Evolutionary conservation across 805 yeast genomes (phyloP), one percentile per base, ranked within the genome.

Genomic region (Barnettozyma vustinii): DNA sequence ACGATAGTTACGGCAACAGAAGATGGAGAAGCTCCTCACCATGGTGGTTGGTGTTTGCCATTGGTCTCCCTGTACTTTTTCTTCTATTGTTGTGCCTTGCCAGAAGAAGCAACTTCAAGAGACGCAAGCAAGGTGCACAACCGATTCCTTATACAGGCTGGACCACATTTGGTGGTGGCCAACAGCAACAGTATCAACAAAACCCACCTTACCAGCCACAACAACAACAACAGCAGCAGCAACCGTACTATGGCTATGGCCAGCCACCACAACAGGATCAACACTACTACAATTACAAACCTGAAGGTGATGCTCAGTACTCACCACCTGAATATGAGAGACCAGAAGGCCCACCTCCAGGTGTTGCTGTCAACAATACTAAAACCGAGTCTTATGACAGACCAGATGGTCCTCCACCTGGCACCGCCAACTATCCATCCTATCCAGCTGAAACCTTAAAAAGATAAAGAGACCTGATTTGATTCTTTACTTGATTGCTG

Each of bases 61-160:
- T 57, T 18, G 42, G 52, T 37, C 27, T 56, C 20, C 56, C 57
- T 5, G 13, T 54, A 3, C 5, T 37, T 43, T 15, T 40, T 35
- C 21, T 45, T 36, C 16, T 33, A 32, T 27, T 36, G 36, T 37
- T 47, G 12, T 19, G 48, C 26, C 16, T 49, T 20, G 25, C 40
- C 2, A 50, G 61, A 50, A 52, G 55, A 48, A 37, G 55, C 21
- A 57, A 57, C 46, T 9, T 46, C 15, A 25, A 25, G 3, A 56
- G 61, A 49, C 49, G 51, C 48, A 45, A 33, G 8, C 55, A 52
- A n/a, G 61, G 60, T 1, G 21, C 39, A 30, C 50, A 39, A 12
- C 54, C 57, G 5, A 37, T 57, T 13, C 57, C 59, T 16, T 55
- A 55, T 41, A 57, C 61, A 0, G 58, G 60, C 8, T 57, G 59